Base-by-base conservation (phyloP, 1,284 basidiomycete genomes). In the Puccinia hordei region DNA sequence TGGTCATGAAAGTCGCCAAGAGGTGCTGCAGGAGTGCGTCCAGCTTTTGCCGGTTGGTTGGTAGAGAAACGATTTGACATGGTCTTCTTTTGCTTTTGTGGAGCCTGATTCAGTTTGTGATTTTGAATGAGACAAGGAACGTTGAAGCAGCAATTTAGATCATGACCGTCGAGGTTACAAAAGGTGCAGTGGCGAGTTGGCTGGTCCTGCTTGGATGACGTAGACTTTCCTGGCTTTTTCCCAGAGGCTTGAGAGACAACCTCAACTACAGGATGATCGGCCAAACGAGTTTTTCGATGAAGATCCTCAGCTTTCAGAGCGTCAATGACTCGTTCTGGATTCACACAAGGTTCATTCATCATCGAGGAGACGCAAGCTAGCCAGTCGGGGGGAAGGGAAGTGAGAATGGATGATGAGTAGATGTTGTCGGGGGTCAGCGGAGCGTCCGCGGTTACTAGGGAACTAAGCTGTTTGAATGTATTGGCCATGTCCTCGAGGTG, bases 351-450 rank as follows among this genome's bases (percentile, higher is more conserved):
- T n/a, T n/a, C n/a, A n/a, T n/a, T n/a, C n/a, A n/a, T n/a, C n/a
- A n/a, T n/a, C n/a, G n/a, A n/a, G n/a, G n/a, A n/a, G n/a, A n/a
- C n/a, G n/a, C n/a, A n/a, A n/a, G n/a, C n/a, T n/a, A n/a, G n/a
- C n/a, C n/a, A n/a, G n/a, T n/a, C n/a, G n/a, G n/a, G n/a, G 19
- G 71, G 55, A 15, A 73, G 49, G 3, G 71, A 55, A 1, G 71
- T 57, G 15, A 57, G 30, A 24, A 72, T 72, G 2, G 15, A 49
- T 2, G 44, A 5, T 30, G 46, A 51, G 46, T 35, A 72, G 6
- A 72, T 72, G 15, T 72, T 44, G 4, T 49, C 38, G 4, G 46
- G n/a, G 2, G 71, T 73, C n/a, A 57, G 71, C 15, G 71, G 71
- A 17, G 13, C 2, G 13, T 55, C 71, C 2, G 27, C 8, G 2